Evolutionary conservation across 2,329 filamentous ascomycete genomes (phyloP).

Genomic region (Phoma sp.): DNA sequence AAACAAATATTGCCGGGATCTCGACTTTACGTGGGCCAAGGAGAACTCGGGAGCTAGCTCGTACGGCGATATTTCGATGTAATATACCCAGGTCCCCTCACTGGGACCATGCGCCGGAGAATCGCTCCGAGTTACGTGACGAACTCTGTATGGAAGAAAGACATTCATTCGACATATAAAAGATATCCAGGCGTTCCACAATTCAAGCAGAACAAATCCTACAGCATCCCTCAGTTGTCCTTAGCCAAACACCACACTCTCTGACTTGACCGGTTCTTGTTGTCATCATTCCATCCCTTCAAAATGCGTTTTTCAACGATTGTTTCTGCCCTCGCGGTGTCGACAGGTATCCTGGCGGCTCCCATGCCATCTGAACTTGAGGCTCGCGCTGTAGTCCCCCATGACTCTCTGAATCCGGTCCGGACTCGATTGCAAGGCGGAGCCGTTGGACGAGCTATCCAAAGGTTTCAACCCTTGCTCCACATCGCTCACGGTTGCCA

Average conservation of each 20-base stretch:
- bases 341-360: neutral
- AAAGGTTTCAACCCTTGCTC: conserved; percentile 61
- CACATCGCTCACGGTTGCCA: conserved; percentile 65
- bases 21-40: neutral
- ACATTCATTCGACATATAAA: too few relatives aligned
- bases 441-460: conserved; percentile 55
- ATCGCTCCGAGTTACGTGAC: neutral
- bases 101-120: neutral
- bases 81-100: neutral
- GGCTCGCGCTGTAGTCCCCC: conserved; percentile 40
- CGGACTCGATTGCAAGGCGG: conserved; percentile 56
- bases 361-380: conserved; percentile 1
- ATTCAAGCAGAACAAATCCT: neutral
- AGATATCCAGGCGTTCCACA: neutral
- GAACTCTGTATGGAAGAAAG: too few relatives aligned
- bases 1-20: neutral
- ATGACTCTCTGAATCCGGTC: conserved; percentile 59
- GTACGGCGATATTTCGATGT: conserved; percentile 5
- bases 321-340: neutral
- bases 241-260: neutral
- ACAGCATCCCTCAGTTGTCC: neutral
- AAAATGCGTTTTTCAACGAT: conserved; percentile 1
- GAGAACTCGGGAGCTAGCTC: neutral
- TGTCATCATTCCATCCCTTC: neutral
- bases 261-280: neutral